phyloP scores from a whole-genome alignment of 2,329 filamentous ascomycete species.

The Leptographium radiaticola region DNA sequence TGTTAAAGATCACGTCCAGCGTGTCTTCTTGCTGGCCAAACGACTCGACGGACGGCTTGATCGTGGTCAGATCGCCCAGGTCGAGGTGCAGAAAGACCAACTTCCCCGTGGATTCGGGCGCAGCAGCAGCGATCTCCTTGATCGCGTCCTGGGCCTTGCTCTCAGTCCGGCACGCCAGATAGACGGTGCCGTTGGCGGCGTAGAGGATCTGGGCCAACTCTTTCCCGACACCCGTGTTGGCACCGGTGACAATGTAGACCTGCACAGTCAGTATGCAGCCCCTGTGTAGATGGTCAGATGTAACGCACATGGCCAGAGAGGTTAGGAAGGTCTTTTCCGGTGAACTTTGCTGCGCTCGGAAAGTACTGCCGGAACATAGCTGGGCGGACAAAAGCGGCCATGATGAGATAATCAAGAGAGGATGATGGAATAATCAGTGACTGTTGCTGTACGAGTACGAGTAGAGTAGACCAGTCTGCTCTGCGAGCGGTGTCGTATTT shows the following conservation, averaged over 20 bases:
- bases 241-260: conserved; percentile 30
- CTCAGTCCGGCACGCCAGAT: conserved; percentile 31
- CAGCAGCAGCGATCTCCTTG: conserved; percentile 20
- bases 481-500: no score
- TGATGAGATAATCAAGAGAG: background rate
- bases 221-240: conserved; percentile 25
- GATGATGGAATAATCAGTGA: no score
- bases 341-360: background rate
- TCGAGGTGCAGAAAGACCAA: conserved; percentile 28
- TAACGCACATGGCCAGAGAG: background rate
- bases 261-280: background rate
- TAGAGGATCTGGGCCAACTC: conserved; percentile 38
- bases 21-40: conserved; percentile 17
- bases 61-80: conserved; percentile 17
- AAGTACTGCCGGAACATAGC: background rate
- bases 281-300: background rate
- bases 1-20: conserved; percentile 24
- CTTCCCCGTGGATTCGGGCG: conserved; percentile 17
- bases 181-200: conserved; percentile 32
- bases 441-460: no score
- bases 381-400: background rate
- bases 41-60: conserved; percentile 15
- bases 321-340: background rate
- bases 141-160: conserved; percentile 27
- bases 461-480: no score